Evolutionary conservation across 1,139 yeast genomes (phyloP).

Genomic region (Kodamaea sp.): DNA sequence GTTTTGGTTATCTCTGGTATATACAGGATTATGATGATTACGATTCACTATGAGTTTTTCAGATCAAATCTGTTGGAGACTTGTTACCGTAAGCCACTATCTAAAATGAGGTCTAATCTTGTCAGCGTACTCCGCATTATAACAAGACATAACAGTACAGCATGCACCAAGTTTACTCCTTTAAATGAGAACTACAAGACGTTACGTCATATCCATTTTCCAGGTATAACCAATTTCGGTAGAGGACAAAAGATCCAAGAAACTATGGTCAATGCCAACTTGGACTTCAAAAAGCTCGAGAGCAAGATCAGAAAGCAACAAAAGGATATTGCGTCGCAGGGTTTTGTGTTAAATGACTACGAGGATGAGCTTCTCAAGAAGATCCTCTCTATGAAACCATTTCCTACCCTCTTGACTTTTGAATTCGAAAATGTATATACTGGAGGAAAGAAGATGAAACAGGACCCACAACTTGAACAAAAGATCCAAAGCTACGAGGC

Average conservation of each 20-base stretch:
- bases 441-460: slow-evolving; percentile 79
- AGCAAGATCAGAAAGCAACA: slow-evolving; percentile 46
- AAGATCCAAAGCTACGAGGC: slow-evolving; percentile 41
- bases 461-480: slow-evolving; percentile 37
- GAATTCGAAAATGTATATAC: slow-evolving; percentile 86
- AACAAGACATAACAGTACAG: neutral
- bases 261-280: slow-evolving; percentile 56
- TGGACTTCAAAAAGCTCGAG: slow-evolving; percentile 61
- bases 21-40: neutral
- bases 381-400: slow-evolving; percentile 55
- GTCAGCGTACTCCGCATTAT: too few relatives aligned
- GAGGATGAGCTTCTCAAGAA: slow-evolving; percentile 47
- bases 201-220: slow-evolving; percentile 65
- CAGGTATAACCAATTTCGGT: slow-evolving; percentile 52
- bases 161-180: slow-evolving; percentile 29
- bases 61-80: too few relatives aligned
- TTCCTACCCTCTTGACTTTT: slow-evolving; percentile 70
- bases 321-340: slow-evolving; percentile 37
- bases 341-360: slow-evolving; percentile 43
- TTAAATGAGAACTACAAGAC: slow-evolving; percentile 36
- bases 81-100: too few relatives aligned
- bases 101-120: too few relatives aligned
- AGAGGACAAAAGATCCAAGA: slow-evolving; percentile 67
- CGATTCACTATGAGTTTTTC: too few relatives aligned
- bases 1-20: neutral